These are phyloP conservation scores for Hsuehochloa calcarea DNA, from an alignment of 176 grass and related monocot species.

Conservation along the genomic window DNA sequence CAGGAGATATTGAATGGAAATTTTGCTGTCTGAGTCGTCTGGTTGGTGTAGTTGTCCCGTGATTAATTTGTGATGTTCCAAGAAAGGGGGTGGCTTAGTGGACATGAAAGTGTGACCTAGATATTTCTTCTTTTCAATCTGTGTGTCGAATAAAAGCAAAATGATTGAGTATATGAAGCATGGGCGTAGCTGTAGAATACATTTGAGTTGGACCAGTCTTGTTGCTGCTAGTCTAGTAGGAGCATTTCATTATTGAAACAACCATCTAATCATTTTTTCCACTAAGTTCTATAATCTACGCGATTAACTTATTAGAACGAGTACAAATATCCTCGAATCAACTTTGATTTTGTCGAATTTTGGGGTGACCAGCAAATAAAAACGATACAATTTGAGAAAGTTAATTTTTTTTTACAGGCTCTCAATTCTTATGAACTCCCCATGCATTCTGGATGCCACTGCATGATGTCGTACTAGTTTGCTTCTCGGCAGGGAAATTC, in stretches of 20 bases:
- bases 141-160: neutral
- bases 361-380: neutral
- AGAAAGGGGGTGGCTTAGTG: neutral
- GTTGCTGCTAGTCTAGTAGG: constrained; percentile 12
- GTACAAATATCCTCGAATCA: neutral
- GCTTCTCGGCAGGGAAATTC: neutral
- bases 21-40: neutral
- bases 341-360: neutral
- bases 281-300: constrained; percentile 5
- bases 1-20: neutral
- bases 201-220: constrained; percentile 28
- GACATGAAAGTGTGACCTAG: neutral
- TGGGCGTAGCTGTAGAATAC: constrained; percentile 21
- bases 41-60: neutral
- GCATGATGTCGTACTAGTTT: neutral
- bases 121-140: neutral
- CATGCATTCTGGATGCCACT: constrained; percentile 3
- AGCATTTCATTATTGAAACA: neutral
- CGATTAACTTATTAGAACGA: neutral
- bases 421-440: neutral
- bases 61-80: constrained; percentile 8
- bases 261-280: constrained; percentile 24
- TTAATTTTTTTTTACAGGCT: neutral
- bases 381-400: neutral
- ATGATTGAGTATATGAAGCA: constrained; percentile 16